Percentiles rank a stretch among this genome's conserved stretches.
These are phyloP conservation scores for Cryptosporidium viatorum DNA, from an alignment of 169 alveolate genomes.

Conservation along the genomic window DNA sequence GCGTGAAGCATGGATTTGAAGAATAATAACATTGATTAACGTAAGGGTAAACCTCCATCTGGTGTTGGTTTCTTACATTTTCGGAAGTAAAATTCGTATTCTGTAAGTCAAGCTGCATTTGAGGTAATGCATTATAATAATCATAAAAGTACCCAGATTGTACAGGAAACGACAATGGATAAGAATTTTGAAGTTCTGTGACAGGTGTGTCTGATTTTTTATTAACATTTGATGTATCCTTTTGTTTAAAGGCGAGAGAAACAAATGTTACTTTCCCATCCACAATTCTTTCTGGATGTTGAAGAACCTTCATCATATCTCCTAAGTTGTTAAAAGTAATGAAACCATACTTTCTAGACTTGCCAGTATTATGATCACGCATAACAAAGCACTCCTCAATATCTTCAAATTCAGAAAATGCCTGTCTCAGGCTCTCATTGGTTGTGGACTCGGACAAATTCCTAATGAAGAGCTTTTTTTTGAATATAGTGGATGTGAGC, in stretches of 20 bases:
- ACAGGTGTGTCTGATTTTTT: constrained; percentile 14
- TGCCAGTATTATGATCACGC: constrained; percentile 79
- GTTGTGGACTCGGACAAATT: constrained; percentile 82
- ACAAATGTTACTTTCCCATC: constrained; percentile 82
- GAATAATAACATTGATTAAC: constrained; percentile 54
- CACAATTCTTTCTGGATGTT: constrained; percentile 81
- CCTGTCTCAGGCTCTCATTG: constrained; percentile 76
- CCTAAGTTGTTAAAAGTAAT: constrained; percentile 78
- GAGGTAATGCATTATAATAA: constrained; percentile 38
- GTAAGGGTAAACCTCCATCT: constrained; percentile 48
- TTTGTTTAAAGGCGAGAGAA: constrained; percentile 80
- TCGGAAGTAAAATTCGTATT: constrained; percentile 27
- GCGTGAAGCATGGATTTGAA: constrained; percentile 45
- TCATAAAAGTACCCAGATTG: constrained; percentile 45
- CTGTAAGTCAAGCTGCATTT: constrained; percentile 32
- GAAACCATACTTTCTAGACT: constrained; percentile 83
- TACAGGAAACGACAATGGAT: constrained; percentile 16
- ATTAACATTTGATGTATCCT: constrained; percentile 25
- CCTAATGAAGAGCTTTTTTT: constrained; percentile 82
- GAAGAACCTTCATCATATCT: constrained; percentile 83
- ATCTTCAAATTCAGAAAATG: constrained; percentile 80
- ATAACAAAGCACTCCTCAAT: constrained; percentile 83
- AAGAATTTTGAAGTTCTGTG: not conserved
- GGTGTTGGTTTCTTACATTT: constrained; percentile 44
- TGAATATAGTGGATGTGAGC: constrained; percentile 71